Evolutionary conservation across 768 basidiomycete genomes (phyloP).

Genomic region (Hemileccinum impolitum): DNA sequence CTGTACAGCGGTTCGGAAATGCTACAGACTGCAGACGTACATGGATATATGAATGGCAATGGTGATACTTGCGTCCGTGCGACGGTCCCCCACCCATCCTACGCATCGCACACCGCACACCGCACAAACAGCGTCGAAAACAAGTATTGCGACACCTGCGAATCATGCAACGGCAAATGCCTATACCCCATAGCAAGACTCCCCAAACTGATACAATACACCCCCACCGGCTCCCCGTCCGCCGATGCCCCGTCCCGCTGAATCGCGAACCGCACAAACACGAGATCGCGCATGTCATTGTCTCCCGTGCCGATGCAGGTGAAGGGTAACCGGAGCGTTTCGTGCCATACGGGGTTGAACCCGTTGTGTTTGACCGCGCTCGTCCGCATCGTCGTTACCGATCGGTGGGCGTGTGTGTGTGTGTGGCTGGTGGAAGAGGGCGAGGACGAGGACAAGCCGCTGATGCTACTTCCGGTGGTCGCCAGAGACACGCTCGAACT

Average conservation of each 20-base stretch:
- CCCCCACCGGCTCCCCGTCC: slow-evolving; percentile 63
- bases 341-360: slow-evolving; percentile 88
- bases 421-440: slow-evolving; percentile 4
- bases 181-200: slow-evolving; percentile 78
- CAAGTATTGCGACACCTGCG: slow-evolving; percentile 80
- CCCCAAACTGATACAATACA: slow-evolving; percentile 70
- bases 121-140: slow-evolving; percentile 92
- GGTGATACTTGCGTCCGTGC: too few relatives aligned
- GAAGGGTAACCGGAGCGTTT: slow-evolving; percentile 67
- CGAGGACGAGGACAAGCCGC: slow-evolving; percentile 1
- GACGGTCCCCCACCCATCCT: too few relatives aligned
- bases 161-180: slow-evolving; percentile 86
- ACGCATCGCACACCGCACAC: slow-evolving; percentile 45
- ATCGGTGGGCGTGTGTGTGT: slow-evolving; percentile 14
- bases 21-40: too few relatives aligned
- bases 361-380: slow-evolving; percentile 77
- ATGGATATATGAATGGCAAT: too few relatives aligned
- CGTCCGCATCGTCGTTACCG: slow-evolving; percentile 56
- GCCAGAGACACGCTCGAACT: too few relatives aligned
- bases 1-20: too few relatives aligned
- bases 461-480: too few relatives aligned
- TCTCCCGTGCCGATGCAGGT: slow-evolving; percentile 50
- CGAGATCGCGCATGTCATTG: slow-evolving; percentile 67
- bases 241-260: slow-evolving; percentile 59
- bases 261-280: slow-evolving; percentile 81